phyloP scores from a whole-genome alignment of 768 basidiomycete species.

The Naematelia aurantialba region DNA sequence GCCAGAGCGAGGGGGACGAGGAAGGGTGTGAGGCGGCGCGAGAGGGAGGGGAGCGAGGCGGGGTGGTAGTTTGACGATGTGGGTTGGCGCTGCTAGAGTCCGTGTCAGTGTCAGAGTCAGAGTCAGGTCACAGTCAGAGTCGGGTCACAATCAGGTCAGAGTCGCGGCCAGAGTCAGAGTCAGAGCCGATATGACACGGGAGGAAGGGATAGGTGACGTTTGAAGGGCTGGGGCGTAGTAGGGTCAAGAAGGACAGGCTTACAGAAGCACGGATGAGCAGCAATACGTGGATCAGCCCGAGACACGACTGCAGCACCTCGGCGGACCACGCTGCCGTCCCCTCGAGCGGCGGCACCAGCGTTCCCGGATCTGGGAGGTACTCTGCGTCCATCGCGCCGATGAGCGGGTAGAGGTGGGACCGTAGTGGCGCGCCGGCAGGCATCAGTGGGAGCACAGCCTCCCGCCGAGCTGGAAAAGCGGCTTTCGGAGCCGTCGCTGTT shows the following conservation, averaged over 20 bases:
- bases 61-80: constrained; percentile 12
- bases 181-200: too few relatives aligned
- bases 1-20: constrained; percentile 65
- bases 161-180: too few relatives aligned
- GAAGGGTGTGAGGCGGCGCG: constrained; percentile 59
- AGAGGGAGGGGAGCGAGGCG: constrained; percentile 51
- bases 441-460: constrained; percentile 58
- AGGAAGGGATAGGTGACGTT: constrained; percentile 47
- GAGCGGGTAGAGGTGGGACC: constrained; percentile 55
- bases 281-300: constrained; percentile 20
- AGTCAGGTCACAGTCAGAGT: too few relatives aligned
- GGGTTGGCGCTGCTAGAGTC: constrained; percentile 19
- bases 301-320: constrained; percentile 19
- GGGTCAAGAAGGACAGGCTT: constrained; percentile 4
- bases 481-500: not conserved
- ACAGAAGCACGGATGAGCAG: constrained; percentile 23
- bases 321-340: constrained; percentile 11
- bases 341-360: constrained; percentile 29
- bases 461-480: not conserved
- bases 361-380: constrained; percentile 26
- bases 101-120: too few relatives aligned
- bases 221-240: not conserved
- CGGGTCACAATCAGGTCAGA: too few relatives aligned
- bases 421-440: constrained; percentile 71
- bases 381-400: constrained; percentile 17